Evolutionary conservation across 140 eudicot genomes (phyloP).

Genomic region (Oenanthe javanica): DNA sequence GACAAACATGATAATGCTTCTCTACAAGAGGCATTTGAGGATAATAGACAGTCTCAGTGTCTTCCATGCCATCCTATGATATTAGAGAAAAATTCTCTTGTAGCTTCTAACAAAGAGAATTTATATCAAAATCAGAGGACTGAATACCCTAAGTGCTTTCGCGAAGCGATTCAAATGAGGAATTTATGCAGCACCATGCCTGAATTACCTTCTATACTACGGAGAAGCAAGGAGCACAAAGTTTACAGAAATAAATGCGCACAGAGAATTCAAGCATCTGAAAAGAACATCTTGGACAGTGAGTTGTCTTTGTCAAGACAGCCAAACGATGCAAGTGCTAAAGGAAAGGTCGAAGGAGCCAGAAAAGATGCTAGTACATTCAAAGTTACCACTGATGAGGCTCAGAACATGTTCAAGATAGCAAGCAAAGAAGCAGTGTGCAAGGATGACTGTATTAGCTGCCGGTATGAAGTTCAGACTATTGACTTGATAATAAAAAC

Average conservation of each 20-base stretch:
- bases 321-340: slow-evolving; percentile 23
- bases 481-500: slow-evolving; percentile 13
- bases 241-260: slow-evolving; percentile 71
- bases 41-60: slow-evolving; percentile 14
- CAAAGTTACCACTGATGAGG: slow-evolving; percentile 15
- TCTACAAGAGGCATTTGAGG: slow-evolving; percentile 15
- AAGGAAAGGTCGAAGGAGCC: slow-evolving; percentile 21
- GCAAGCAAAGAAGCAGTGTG: slow-evolving; percentile 24
- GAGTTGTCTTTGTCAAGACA: slow-evolving; percentile 27
- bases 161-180: slow-evolving; percentile 24
- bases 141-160: slow-evolving; percentile 22
- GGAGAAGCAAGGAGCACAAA: slow-evolving; percentile 65
- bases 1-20: slow-evolving; percentile 16
- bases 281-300: slow-evolving; percentile 31
- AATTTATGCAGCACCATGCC: slow-evolving; percentile 27
- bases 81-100: slow-evolving; percentile 9
- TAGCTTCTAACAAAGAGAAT: slow-evolving; percentile 13
- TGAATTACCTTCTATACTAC: slow-evolving; percentile 63
- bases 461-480: background rate
- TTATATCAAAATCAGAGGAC: slow-evolving; percentile 20
- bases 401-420: slow-evolving; percentile 1
- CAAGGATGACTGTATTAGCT: background rate
- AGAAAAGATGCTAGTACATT: slow-evolving; percentile 20
- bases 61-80: slow-evolving; percentile 23
- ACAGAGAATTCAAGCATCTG: slow-evolving; percentile 82